A percentile compares a stretch with the other conserved stretches of the same genome.
Conservation (phyloP, 768 basidiomycete genomes). For the Calocybe gangraenosa region DNA sequence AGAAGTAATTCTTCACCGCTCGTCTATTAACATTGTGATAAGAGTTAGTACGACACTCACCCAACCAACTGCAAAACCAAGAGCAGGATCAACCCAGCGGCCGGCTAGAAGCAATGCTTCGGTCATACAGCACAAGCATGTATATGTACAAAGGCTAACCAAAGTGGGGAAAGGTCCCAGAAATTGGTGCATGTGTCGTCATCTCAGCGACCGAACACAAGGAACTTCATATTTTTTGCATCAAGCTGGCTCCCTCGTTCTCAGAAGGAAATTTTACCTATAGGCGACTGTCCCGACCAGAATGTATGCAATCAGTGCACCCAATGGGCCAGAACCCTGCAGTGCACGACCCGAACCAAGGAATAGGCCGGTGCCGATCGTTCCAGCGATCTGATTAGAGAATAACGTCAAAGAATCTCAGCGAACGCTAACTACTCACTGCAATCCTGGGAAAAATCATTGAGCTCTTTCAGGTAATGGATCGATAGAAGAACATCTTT, state of each 20-base stretch:
- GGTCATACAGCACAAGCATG: not conserved
- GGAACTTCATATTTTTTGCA: conserved; percentile 29
- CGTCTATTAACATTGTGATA: not conserved
- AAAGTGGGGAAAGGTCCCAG: conserved; percentile 75
- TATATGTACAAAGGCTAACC: conserved; percentile 26
- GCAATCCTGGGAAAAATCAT: conserved; percentile 46
- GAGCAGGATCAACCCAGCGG: conserved; percentile 55
- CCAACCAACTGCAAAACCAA: conserved; percentile 57
- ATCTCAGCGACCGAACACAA: conserved; percentile 72
- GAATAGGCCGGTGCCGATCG: conserved; percentile 72
- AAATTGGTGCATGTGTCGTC: conserved; percentile 77
- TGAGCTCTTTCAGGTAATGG: not conserved
- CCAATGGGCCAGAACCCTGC: conserved; percentile 56
- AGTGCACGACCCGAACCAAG: conserved; percentile 66
- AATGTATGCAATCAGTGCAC: conserved; percentile 60
- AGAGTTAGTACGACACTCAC: conserved; percentile 23
- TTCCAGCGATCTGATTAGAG: conserved; percentile 56
- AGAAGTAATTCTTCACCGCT: conserved; percentile 36
- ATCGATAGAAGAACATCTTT: conserved; percentile 42
- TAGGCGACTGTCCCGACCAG: conserved; percentile 67
- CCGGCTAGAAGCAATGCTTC: conserved; percentile 29
- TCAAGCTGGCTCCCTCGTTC: not conserved
- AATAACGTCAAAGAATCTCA: not conserved
- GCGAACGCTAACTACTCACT: conserved; percentile 31
- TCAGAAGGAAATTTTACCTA: conserved; percentile 24